These are phyloP conservation scores for Akebia trifoliata DNA, from an alignment of 164 flowering plant species.

Conservation along the genomic window DNA sequence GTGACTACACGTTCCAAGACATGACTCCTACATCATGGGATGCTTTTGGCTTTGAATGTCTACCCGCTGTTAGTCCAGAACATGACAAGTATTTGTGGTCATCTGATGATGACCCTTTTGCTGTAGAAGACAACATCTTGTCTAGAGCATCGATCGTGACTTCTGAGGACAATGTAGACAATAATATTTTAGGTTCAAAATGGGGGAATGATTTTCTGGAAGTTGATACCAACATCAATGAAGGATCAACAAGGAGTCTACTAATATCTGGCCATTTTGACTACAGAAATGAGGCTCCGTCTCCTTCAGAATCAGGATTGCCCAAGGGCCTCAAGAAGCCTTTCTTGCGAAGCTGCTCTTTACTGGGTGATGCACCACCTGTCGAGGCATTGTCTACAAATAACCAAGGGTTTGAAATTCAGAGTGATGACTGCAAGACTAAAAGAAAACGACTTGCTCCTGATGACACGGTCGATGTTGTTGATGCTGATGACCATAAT, in stretches of 20 bases:
- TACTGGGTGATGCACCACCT: constrained; percentile 17
- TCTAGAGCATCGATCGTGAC: constrained; percentile 12
- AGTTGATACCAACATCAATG: constrained; percentile 16
- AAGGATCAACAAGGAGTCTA: constrained; percentile 15
- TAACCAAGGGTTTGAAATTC: constrained; percentile 21
- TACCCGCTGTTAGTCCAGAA: constrained; percentile 12
- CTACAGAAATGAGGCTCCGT: constrained; percentile 14
- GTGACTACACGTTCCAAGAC: constrained; percentile 12
- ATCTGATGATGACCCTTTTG: constrained; percentile 15
- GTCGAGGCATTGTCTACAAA: constrained; percentile 18
- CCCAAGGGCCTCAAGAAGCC: constrained; percentile 22
- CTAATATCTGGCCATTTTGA: constrained; percentile 16
- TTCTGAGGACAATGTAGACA: constrained; percentile 12
- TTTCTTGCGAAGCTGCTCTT: constrained; percentile 35
- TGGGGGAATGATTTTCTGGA: constrained; percentile 19
- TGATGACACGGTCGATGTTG: constrained; percentile 14
- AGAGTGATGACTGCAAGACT: constrained; percentile 21
- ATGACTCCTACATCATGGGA: constrained; percentile 18
- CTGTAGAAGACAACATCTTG: constrained; percentile 18
- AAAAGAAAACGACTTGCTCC: constrained; percentile 17
- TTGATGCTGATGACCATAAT: constrained; percentile 18
- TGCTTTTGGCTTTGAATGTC: constrained; percentile 15
- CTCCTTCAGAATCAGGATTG: constrained; percentile 10
- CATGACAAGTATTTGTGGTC: constrained; percentile 8
- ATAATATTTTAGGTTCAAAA: constrained; percentile 14